These are phyloP conservation scores for Talaromyces sp. DNA, from an alignment of 2,329 filamentous ascomycete genomes.

Conservation along the genomic window DNA sequence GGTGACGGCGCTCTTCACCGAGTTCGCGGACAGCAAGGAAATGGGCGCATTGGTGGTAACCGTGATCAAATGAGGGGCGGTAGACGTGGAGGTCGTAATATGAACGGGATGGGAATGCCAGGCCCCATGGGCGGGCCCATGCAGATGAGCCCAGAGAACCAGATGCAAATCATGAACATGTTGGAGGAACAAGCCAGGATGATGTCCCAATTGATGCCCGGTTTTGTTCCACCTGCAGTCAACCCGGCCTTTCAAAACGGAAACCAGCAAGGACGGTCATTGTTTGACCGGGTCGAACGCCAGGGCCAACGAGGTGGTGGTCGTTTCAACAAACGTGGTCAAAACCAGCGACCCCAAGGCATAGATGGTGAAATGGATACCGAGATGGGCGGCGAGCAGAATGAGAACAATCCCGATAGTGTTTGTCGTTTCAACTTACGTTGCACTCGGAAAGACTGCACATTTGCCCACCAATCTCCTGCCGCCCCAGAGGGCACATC, in stretches of 20 bases:
- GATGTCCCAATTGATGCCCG: slow-evolving; percentile 72
- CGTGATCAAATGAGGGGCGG: slow-evolving; percentile 73
- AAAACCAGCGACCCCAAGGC: slow-evolving; percentile 30
- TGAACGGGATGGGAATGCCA: slow-evolving; percentile 47
- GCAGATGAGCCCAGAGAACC: slow-evolving; percentile 66
- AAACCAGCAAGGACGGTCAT: slow-evolving; percentile 58
- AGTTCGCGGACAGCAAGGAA: slow-evolving; percentile 70
- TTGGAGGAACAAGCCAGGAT: slow-evolving; percentile 85
- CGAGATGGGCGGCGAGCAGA: slow-evolving; percentile 46
- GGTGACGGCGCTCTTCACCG: slow-evolving; percentile 77
- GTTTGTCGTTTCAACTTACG: slow-evolving; percentile 87
- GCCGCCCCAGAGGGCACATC: slow-evolving; percentile 76
- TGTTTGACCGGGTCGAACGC: slow-evolving; percentile 71
- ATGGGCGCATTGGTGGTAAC: slow-evolving; percentile 80
- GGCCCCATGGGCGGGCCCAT: slow-evolving; percentile 47
- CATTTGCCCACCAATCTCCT: slow-evolving; percentile 92
- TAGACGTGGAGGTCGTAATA: slow-evolving; percentile 53
- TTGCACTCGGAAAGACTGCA: slow-evolving; percentile 87
- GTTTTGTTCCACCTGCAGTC: slow-evolving; percentile 56
- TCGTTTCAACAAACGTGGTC: slow-evolving; percentile 54
- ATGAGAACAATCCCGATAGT: slow-evolving; percentile 62
- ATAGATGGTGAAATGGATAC: slow-evolving; percentile 40
- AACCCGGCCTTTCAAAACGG: slow-evolving; percentile 57
- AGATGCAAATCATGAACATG: slow-evolving; percentile 74
- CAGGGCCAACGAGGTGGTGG: slow-evolving; percentile 56